Evolutionary conservation across 2,329 filamentous ascomycete genomes (phyloP).

Genomic region (Fusarium temperatum): DNA sequence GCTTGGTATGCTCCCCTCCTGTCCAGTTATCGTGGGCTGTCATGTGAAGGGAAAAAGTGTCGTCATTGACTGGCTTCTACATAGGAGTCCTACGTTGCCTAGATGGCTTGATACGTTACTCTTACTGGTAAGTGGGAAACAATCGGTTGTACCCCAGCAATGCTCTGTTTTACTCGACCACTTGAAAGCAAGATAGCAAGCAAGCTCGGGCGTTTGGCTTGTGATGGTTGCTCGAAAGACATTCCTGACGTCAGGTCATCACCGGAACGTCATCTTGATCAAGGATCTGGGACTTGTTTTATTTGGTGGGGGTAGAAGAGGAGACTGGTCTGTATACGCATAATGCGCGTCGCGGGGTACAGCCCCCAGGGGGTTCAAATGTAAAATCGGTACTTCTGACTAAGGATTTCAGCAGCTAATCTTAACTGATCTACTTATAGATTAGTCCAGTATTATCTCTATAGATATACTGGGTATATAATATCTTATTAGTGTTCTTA

Average conservation of each 20-base stretch:
- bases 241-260: slow-evolving; percentile 31
- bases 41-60: slow-evolving; percentile 32
- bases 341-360: slow-evolving; percentile 30
- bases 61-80: slow-evolving; percentile 34
- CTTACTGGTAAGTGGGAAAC: neutral
- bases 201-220: neutral
- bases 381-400: no score
- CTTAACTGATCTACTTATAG: no score
- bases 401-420: no score
- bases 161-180: neutral
- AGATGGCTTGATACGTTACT: neutral
- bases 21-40: slow-evolving; percentile 3
- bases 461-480: no score
- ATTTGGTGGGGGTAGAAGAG: slow-evolving; percentile 18
- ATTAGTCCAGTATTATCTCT: no score
- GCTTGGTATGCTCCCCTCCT: neutral
- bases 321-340: slow-evolving; percentile 2
- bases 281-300: slow-evolving; percentile 8
- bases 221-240: slow-evolving; percentile 25
- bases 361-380: no score
- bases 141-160: slow-evolving; percentile 1
- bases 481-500: no score
- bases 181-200: slow-evolving; percentile 3
- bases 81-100: slow-evolving; percentile 9
- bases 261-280: slow-evolving; percentile 30